A percentile compares a stretch with the other conserved stretches of the same genome.
Evolutionary conservation across 2,329 filamentous ascomycete species (phyloP).

Genomic region (Botryotinia convoluta): DNA sequence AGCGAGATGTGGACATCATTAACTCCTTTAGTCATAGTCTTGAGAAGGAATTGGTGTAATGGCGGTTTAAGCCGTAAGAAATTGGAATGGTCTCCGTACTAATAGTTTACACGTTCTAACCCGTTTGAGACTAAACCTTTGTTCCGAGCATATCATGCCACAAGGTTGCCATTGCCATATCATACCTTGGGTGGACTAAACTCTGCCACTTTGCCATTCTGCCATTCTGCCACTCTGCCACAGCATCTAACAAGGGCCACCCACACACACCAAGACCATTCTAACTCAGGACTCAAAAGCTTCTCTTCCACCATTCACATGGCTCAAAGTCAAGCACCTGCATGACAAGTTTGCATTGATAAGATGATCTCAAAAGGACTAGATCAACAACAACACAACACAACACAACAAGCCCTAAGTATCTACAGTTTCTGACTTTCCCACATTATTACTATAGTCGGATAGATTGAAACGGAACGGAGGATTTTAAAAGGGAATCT

Average conservation of each 20-base stretch:
- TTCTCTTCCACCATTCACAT: background rate
- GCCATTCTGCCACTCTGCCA: background rate
- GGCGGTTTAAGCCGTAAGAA: background rate
- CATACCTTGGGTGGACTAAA: no score
- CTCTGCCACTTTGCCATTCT: background rate
- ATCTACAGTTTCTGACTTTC: background rate
- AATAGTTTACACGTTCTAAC: background rate
- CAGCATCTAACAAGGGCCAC: background rate
- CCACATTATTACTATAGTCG: background rate
- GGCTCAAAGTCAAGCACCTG: background rate
- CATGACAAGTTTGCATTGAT: background rate
- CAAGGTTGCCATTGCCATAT: background rate
- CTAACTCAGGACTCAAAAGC: no score
- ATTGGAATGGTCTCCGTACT: background rate
- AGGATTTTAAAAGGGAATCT: background rate
- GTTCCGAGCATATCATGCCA: background rate
- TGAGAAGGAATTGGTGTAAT: background rate
- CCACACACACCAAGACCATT: no score
- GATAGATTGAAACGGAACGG: background rate
- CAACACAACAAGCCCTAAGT: background rate
- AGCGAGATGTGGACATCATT: background rate
- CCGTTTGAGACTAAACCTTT: background rate
- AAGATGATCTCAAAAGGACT: background rate
- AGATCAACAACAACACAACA: constrained; percentile 1
- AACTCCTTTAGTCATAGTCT: background rate